These are phyloP conservation scores for Backusella liffmaniae DNA, from an alignment of 192 early-diverging fungal genomes.

Conservation along the genomic window DNA sequence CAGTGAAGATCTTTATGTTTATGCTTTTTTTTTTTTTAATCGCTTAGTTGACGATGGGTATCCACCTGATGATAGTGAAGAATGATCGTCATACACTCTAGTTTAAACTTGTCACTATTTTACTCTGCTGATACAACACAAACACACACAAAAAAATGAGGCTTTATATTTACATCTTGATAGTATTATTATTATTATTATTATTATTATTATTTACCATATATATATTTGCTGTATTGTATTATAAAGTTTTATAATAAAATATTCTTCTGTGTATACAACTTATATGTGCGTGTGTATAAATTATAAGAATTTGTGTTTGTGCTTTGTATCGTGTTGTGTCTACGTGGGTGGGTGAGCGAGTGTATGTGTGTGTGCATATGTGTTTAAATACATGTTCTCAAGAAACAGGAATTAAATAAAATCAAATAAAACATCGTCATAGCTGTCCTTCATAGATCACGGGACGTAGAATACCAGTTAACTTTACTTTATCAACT, in stretches of 20 bases:
- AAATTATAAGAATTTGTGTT: no score
- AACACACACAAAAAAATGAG: background rate
- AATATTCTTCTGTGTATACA: no score
- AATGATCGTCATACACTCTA: conserved; percentile 1
- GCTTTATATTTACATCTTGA: conserved; percentile 1
- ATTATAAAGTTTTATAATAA: background rate
- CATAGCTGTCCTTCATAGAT: background rate
- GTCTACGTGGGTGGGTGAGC: background rate
- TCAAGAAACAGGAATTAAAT: background rate
- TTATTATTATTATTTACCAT: background rate
- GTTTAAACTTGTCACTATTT: background rate
- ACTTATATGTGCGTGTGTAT: no score
- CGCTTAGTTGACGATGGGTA: conserved; percentile 11
- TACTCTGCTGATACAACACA: conserved; percentile 5
- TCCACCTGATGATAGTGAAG: conserved; percentile 6
- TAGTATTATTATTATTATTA: no score
- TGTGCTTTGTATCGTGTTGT: background rate
- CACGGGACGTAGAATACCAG: background rate
- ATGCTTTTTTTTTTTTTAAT: background rate
- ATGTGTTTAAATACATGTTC: background rate
- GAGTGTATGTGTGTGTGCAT: background rate
- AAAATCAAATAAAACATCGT: conserved; percentile 8
- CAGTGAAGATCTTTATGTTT: background rate
- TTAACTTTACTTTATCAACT: conserved; percentile 2
- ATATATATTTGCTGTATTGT: background rate